These are phyloP conservation scores for Gossypium davidsonii DNA, from an alignment of 441 rosid species.

Conservation along the genomic window DNA sequence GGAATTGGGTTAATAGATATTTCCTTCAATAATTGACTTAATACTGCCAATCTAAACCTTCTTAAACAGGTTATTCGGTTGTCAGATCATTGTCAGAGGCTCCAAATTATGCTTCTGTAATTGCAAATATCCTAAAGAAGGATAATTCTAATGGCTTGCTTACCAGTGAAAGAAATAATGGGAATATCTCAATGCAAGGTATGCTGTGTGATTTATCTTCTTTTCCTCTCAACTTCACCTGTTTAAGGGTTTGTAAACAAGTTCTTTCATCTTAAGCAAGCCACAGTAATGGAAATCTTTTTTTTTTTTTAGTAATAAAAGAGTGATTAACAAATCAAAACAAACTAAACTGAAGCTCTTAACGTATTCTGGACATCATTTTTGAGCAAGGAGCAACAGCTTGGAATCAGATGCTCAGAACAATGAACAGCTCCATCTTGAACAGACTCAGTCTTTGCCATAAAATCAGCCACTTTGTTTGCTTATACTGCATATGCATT, in stretches of 20 bases:
- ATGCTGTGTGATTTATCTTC: neutral
- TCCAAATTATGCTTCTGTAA: slow-evolving; percentile 78
- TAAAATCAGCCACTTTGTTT: too few relatives aligned
- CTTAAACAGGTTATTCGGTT: slow-evolving; percentile 80
- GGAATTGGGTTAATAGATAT: slow-evolving; percentile 8
- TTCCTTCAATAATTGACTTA: slow-evolving; percentile 13
- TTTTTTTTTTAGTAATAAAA: too few relatives aligned
- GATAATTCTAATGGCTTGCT: slow-evolving; percentile 31
- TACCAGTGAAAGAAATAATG: slow-evolving; percentile 23
- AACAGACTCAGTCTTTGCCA: too few relatives aligned
- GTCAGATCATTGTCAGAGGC: slow-evolving; percentile 96
- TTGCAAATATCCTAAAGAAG: slow-evolving; percentile 58
- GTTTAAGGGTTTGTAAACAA: neutral
- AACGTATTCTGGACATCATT: too few relatives aligned
- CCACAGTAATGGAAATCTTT: neutral
- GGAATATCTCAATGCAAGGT: slow-evolving; percentile 86
- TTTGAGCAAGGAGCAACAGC: too few relatives aligned
- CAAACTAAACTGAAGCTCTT: too few relatives aligned
- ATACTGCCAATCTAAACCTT: slow-evolving; percentile 7
- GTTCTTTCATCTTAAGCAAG: neutral
- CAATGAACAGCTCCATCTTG: too few relatives aligned
- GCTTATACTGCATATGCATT: neutral
- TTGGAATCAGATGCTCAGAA: too few relatives aligned
- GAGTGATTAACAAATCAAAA: too few relatives aligned
- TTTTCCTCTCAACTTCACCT: neutral